Evolutionary conservation across 345 rosid species (phyloP).

Genomic region (Anacardium occidentale): DNA sequence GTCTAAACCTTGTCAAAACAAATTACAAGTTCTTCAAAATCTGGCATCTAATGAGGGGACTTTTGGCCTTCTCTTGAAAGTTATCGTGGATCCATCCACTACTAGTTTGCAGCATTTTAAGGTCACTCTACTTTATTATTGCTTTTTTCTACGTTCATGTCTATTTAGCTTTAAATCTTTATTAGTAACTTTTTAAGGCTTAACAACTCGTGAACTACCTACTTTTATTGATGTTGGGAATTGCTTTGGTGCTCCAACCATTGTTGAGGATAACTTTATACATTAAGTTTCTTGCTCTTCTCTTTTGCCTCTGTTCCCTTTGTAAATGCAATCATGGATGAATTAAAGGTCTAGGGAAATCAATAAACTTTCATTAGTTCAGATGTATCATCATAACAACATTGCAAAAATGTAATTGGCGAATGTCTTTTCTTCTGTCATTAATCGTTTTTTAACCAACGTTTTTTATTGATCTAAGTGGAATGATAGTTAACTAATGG

Average conservation of each 20-base stretch:
- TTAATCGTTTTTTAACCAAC: no score
- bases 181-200: slow-evolving; percentile 44
- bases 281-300: slow-evolving; percentile 46
- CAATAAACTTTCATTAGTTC: no score
- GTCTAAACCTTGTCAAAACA: slow-evolving; percentile 90
- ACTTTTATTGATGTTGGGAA: slow-evolving; percentile 92
- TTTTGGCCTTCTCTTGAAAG: slow-evolving; percentile 77
- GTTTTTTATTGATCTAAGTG: no score
- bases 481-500: no score
- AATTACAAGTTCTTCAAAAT: slow-evolving; percentile 58
- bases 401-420: no score
- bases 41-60: slow-evolving; percentile 54
- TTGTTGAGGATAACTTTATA: slow-evolving; percentile 80
- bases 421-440: no score
- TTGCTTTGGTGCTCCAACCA: slow-evolving; percentile 94
- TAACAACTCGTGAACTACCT: slow-evolving; percentile 92
- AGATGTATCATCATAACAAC: no score
- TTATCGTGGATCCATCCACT: slow-evolving; percentile 94
- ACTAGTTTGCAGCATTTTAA: slow-evolving; percentile 91
- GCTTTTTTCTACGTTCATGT: neutral
- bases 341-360: no score
- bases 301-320: no score
- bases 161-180: neutral
- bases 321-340: no score
- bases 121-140: slow-evolving; percentile 33